A percentile compares a stretch with the other conserved stretches of the same genome.
Evolutionary conservation across 1,284 basidiomycete genomes (phyloP).

Genomic region (Cutaneotrichosporon sp.): DNA sequence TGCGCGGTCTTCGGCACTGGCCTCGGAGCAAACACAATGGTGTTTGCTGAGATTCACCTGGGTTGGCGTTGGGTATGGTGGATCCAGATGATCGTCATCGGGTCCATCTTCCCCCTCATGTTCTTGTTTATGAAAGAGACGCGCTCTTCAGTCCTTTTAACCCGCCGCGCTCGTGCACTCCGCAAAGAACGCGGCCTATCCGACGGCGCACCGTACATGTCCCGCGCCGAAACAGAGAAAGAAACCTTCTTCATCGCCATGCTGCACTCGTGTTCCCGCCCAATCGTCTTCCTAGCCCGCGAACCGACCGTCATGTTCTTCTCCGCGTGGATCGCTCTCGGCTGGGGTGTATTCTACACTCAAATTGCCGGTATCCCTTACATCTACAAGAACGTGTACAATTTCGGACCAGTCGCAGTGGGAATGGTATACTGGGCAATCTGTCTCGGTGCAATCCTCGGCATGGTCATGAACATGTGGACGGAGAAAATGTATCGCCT

Average conservation of each 20-base stretch:
- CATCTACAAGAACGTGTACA: conserved; percentile 63
- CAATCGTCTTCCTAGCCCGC: conserved; percentile 61
- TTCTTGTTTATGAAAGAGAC: conserved; percentile 48
- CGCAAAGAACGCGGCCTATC: conserved; percentile 41
- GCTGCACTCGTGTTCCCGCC: conserved; percentile 38
- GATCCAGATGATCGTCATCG: conserved; percentile 61
- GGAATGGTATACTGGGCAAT: conserved; percentile 65
- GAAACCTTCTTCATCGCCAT: conserved; percentile 39
- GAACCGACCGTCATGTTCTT: conserved; percentile 75
- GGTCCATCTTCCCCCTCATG: conserved; percentile 40
- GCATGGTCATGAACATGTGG: conserved; percentile 61
- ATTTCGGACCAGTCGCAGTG: conserved; percentile 64
- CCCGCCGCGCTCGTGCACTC: conserved; percentile 38
- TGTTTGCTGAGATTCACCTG: conserved; percentile 63
- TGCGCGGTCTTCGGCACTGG: conserved; percentile 64
- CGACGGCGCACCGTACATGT: conserved; percentile 48
- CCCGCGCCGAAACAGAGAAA: conserved; percentile 49
- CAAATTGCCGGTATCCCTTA: conserved; percentile 67
- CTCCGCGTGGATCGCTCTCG: conserved; percentile 71
- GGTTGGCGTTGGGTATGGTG: conserved; percentile 80
- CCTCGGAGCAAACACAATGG: conserved; percentile 64
- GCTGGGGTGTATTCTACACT: conserved; percentile 74
- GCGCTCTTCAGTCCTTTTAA: conserved; percentile 45
- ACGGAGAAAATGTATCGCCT: conserved; percentile 69
- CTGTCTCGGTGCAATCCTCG: conserved; percentile 62